Conservation (phyloP, 108 stramenopile species). For the Nannochloropsis gaditana region DNA sequence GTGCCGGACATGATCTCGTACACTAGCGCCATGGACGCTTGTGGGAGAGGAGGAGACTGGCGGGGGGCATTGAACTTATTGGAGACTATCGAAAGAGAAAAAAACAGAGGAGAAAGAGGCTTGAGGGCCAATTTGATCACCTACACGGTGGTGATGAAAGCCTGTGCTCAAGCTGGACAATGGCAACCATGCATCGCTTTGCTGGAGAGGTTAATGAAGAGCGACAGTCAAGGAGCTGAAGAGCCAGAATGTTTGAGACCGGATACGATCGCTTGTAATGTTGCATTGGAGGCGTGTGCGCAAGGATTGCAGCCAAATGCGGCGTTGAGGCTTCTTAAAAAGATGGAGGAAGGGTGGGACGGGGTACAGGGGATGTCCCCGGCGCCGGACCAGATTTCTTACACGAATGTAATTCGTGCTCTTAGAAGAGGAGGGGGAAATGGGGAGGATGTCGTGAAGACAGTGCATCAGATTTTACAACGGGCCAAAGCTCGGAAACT, state of each 20-base stretch:
- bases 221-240: background rate
- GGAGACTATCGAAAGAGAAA: background rate
- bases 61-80: background rate
- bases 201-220: background rate
- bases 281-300: background rate
- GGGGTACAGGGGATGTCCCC: background rate
- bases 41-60: background rate
- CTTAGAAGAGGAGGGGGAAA: background rate
- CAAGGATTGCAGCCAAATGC: background rate
- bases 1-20: background rate
- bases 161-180: background rate
- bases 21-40: background rate
- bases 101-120: background rate
- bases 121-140: background rate
- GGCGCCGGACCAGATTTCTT: background rate
- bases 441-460: background rate
- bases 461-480: background rate
- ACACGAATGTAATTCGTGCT: background rate
- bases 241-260: background rate
- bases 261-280: background rate
- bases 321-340: background rate
- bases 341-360: background rate
- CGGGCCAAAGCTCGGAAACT: background rate
- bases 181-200: background rate
- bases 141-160: background rate